Base-by-base conservation (phyloP, 2,329 filamentous ascomycete genomes). In the Aspergillus flavus region DNA sequence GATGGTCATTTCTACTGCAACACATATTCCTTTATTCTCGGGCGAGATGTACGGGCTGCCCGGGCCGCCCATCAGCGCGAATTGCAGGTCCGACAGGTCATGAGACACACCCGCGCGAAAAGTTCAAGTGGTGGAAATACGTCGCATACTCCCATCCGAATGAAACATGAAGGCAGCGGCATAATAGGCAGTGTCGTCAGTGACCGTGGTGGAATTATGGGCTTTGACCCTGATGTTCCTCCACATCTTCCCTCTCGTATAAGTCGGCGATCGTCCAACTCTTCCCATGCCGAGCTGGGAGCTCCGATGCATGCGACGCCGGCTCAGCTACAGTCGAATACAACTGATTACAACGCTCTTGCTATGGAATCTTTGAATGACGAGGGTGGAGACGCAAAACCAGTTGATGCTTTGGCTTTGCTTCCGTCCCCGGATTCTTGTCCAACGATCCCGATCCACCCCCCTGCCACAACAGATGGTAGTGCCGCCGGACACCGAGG, bases 1-100 rank as follows among this genome's bases (percentile, higher is more conserved):
- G 87, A 90, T 75, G 87, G 87, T 59, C 86, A 87, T 70, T 89
- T 87, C 72, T 89, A 88, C 72, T 85, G 89, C 77, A 87, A 85
- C 66, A 89, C 86, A 6, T 86, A 86, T 69, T 84, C 85, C 34
- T 85, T 89, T 61, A 83, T 87, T 57, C 79, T 90, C n/a, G 87
- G 86, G 48, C 84, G 87, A 72, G 87, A 89, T 75, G 80, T 86
- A 55, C 80, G 82, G 64, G 83, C 83, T 7, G 81, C 80, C 30
- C 78, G 80, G 54, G 79, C 80, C 16, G 82, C 82, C 34, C 76
- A 79, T 62, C 79, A 80, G 61, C 75, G 78, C 67, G 80, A 82
- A 65, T 71, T 78, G 56, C 77, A 81, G 68, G 76, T 73, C 52
- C 74, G 77, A 65, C 78, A 82, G 68, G 74, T 70, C 61, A 73